phyloP scores from a whole-genome alignment of 2,329 filamentous ascomycete genomes.

The Talaromyces sp. region DNA sequence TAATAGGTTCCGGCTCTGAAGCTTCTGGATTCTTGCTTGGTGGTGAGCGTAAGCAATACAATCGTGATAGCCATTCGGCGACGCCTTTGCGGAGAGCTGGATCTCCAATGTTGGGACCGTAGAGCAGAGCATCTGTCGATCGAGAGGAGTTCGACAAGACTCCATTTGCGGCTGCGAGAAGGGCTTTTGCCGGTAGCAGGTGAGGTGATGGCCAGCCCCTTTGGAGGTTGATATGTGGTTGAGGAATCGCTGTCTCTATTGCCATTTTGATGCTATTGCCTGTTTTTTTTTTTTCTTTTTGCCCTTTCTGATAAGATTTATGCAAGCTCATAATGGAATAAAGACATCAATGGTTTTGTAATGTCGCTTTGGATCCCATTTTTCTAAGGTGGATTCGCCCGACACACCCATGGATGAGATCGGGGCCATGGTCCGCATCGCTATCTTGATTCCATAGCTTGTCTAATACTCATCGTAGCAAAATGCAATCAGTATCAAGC shows the following conservation, averaged over 20 bases:
- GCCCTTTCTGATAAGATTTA: background rate
- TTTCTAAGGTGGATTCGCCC: background rate
- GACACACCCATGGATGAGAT: background rate
- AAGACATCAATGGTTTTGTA: background rate
- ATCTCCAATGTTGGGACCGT: constrained; percentile 7
- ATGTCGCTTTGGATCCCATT: background rate
- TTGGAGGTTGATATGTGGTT: constrained; percentile 8
- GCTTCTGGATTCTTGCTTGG: background rate
- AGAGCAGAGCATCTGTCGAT: constrained; percentile 5
- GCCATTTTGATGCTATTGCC: background rate
- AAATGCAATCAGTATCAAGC: background rate
- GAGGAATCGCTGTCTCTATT: background rate
- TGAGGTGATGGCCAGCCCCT: constrained; percentile 7
- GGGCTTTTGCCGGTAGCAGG: background rate
- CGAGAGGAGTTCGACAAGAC: background rate
- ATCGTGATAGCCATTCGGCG: background rate
- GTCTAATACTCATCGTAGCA: background rate
- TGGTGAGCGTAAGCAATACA: background rate
- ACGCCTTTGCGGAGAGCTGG: constrained; percentile 4
- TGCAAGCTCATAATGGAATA: background rate
- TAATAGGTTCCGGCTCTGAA: background rate
- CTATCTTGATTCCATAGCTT: background rate
- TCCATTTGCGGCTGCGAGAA: background rate
- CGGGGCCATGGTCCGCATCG: background rate
- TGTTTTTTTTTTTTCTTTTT: too few species aligned